These are phyloP conservation scores for Prunus mume DNA, from an alignment of 306 rosid species.

Conservation along the genomic window DNA sequence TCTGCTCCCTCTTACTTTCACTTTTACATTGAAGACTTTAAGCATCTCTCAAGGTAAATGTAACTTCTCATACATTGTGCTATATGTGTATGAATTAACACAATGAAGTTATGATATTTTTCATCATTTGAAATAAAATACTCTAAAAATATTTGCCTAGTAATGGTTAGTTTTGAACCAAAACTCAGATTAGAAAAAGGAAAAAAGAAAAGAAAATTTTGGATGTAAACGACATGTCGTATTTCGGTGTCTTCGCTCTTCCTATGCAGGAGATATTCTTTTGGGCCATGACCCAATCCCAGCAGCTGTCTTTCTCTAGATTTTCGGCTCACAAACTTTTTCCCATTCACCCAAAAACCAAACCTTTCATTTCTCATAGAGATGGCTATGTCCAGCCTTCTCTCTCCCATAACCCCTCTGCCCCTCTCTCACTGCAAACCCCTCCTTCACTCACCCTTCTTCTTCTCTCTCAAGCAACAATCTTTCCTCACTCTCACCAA, in stretches of 20 bases:
- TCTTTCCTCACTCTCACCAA: slow-evolving; percentile 30
- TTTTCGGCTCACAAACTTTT: neutral
- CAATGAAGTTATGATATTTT: too few relatives aligned
- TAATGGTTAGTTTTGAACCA: too few relatives aligned
- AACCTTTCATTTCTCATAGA: neutral
- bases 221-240: neutral
- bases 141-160: too few relatives aligned
- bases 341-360: slow-evolving; percentile 13
- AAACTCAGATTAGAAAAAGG: too few relatives aligned
- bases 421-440: slow-evolving; percentile 36
- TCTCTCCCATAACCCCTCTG: slow-evolving; percentile 27
- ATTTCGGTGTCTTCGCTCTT: neutral
- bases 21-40: too few relatives aligned
- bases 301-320: neutral
- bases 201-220: too few relatives aligned
- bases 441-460: slow-evolving; percentile 36
- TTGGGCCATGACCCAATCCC: slow-evolving; percentile 10
- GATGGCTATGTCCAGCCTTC: slow-evolving; percentile 47
- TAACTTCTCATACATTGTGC: too few relatives aligned
- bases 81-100: too few relatives aligned
- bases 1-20: too few relatives aligned
- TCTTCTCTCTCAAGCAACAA: slow-evolving; percentile 14
- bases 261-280: neutral
- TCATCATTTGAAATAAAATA: too few relatives aligned
- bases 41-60: too few relatives aligned